Evolutionary conservation across 441 rosid species (phyloP), one percentile per base, ranked within the genome.

Genomic region (Aleurites moluccanus): DNA sequence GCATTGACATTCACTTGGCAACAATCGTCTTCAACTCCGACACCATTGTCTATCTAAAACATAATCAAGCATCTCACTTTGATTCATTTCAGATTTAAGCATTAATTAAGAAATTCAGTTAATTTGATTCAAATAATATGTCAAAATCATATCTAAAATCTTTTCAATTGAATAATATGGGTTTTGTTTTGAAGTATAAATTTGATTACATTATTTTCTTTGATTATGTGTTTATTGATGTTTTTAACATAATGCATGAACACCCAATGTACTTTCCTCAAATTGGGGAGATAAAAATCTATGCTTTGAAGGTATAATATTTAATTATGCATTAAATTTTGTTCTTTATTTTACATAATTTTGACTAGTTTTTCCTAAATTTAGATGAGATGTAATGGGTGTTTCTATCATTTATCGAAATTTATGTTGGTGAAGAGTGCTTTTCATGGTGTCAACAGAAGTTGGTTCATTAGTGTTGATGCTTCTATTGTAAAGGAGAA

Each of bases 381-480:
- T 28, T 73, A 92, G 97, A 91, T 92, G 7, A 80, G 84, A 73
- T 85, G 92, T 30, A 77, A 73, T 73, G 90, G 90, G 38, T 13
- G 47, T 18, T 82, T 78, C 55, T 90, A 84, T 80, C 80, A 82
- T 67, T 74, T 90, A 33, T 73, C 87, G 0, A 91, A 89, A 59
- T 86, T 85, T 45, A 82, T 89, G 88, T 72, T 70, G 25, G 83
- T 89, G 44, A 81, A 16, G 67, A 86, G 75, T 75, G 91, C 82
- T 20, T 90, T 90, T 76, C 60, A 20, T 25, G 87, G 90, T 21
- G 44, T 78, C 9, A 67, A 71, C 25, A 81, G 56, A 63, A 59
- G 62, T 73, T 89, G 93, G 95, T 88, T 82, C 73, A 71, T 90
- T 57, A 74, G 59, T 33, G 85, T 76, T 71, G 95, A 92, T 83